Percentiles rank a stretch among this genome's conserved stretches.
These are phyloP conservation scores for Penicillium cosmopolitanum DNA, from an alignment of 495 filamentous ascomycete species.

Conservation along the genomic window DNA sequence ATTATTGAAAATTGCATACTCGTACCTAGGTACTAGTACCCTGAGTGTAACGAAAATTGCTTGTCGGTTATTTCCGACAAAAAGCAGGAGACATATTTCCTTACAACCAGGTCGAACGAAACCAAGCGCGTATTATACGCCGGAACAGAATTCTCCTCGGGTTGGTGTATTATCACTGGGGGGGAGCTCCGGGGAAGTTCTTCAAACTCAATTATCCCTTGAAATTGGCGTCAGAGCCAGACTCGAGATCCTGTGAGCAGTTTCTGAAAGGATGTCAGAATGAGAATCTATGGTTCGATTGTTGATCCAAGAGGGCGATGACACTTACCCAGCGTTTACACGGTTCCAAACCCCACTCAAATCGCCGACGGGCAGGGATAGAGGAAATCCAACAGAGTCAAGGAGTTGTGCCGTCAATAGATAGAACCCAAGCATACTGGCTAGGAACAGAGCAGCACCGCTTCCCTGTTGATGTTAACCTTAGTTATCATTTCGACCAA, in stretches of 20 bases:
- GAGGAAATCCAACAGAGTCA: constrained; percentile 18
- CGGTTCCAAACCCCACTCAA: constrained; percentile 15
- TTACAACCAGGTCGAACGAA: too few species aligned
- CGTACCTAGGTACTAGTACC: too few species aligned
- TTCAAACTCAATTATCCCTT: neutral
- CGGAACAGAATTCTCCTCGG: too few species aligned
- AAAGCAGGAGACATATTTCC: too few species aligned
- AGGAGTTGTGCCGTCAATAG: constrained; percentile 15
- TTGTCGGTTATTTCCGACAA: too few species aligned
- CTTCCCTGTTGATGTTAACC: constrained; percentile 2
- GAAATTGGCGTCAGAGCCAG: neutral
- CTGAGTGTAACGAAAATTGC: too few species aligned
- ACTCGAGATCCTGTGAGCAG: neutral
- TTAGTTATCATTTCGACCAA: neutral
- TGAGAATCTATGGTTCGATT: neutral
- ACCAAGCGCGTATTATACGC: too few species aligned
- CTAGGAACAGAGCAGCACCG: constrained; percentile 16
- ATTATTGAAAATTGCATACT: too few species aligned
- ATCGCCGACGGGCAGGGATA: constrained; percentile 18
- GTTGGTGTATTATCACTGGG: neutral
- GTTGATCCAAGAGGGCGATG: neutral
- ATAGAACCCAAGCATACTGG: constrained; percentile 17
- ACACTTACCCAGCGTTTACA: constrained; percentile 3
- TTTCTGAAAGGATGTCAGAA: neutral
- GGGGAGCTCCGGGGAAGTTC: too few species aligned